Evolutionary conservation across 1,284 basidiomycete species (phyloP), one percentile per base, ranked within the genome.

Genomic region (Naganishia sp.): DNA sequence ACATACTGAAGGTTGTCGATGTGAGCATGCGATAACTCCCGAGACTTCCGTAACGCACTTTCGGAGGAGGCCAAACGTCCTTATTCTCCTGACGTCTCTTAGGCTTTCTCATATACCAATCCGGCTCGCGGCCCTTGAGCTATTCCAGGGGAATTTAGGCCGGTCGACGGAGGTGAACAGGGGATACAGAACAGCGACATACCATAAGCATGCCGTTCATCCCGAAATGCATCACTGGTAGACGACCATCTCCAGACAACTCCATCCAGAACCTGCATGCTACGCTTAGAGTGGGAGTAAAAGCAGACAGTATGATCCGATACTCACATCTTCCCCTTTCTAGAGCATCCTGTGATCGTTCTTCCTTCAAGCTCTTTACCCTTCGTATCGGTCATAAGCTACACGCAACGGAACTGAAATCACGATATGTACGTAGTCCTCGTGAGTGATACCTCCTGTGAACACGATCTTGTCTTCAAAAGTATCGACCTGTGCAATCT

Each of bases 141-240:
- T 90, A 65, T 43, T 23, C 23, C 42, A n/a, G n/a, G 15, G 43
- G 16, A 50, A 23, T 36, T 7, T 16, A 13, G 18, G n/a, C 13
- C 10, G 42, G 13, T 25, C 13, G n/a, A 3, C 13, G 42, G 28
- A 16, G 13, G n/a, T 28, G 23, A 23, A 5, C 48, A n/a, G 18
- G 42, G 48, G 55, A 42, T 42, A 59, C 36, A 39, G 9, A 2
- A 39, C 36, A 18, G n/a, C 21, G 54, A 68, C 76, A 65, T 69
- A 88, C 88, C 80, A 89, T 86, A 44, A 92, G 81, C 86, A 87
- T 79, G 10, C 90, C 89, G 2, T 89, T 90, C 90, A 91, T 91
- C 2, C 90, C 90, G 71, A 91, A 89, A 75, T 91, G 89, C 66
- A 90, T 80, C 5, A 90, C 86, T 3, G 89, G 89, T 70, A 84